Conservation (phyloP, 2,329 filamentous ascomycete species). For the Trichocomaceae sp. region DNA sequence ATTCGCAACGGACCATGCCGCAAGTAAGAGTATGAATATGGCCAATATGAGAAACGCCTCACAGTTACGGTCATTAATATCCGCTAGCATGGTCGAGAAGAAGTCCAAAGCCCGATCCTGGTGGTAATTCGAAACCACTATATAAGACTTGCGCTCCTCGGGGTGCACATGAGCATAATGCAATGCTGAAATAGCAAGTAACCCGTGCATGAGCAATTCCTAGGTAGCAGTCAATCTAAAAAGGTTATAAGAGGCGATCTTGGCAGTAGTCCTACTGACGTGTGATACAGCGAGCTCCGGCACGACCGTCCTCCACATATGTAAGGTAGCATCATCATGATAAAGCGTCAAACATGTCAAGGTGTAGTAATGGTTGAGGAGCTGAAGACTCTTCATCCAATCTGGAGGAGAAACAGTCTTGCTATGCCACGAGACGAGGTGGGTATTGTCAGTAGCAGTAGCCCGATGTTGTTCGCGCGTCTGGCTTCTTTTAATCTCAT, state of each 20-base stretch:
- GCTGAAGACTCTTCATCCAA: background rate
- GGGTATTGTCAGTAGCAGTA: background rate
- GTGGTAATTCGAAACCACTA: background rate
- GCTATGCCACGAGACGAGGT: background rate
- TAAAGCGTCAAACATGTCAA: background rate
- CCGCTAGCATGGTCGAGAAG: background rate
- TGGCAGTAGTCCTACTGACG: background rate
- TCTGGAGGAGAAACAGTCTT: background rate
- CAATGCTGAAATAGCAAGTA: background rate
- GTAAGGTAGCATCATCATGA: background rate
- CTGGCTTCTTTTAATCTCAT: background rate
- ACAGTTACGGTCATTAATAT: background rate
- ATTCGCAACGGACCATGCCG: background rate
- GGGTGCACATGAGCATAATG: background rate
- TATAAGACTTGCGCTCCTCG: background rate
- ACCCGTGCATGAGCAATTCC: background rate
- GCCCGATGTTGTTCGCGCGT: background rate
- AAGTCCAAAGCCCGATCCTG: background rate
- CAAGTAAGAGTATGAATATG: background rate
- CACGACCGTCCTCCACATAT: background rate
- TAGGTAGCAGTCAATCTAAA: background rate
- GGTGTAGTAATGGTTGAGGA: background rate
- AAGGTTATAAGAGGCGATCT: background rate
- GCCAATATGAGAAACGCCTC: background rate
- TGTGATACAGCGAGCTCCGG: background rate